phyloP scores from a whole-genome alignment of 2,329 filamentous ascomycete species.

The Penicillium sp. region DNA sequence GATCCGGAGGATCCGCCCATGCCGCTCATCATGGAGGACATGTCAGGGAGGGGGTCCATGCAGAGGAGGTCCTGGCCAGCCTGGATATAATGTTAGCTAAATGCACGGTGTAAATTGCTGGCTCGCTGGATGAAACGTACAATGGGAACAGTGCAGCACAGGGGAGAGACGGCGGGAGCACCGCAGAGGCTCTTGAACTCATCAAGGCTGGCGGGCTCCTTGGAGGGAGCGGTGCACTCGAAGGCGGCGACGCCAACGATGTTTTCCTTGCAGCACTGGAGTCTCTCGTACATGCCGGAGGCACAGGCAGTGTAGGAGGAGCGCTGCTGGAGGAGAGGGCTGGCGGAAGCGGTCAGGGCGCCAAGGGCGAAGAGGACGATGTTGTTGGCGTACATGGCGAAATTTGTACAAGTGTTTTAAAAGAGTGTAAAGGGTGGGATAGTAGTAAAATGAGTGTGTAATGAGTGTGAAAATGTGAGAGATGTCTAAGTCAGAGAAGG shows the following conservation, averaged over 20 bases:
- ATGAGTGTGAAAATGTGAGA: neutral
- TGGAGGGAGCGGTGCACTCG: neutral
- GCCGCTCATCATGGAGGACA: neutral
- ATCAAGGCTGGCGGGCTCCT: neutral
- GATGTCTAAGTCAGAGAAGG: neutral
- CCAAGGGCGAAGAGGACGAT: neutral
- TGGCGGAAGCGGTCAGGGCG: neutral
- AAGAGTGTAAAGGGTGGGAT: neutral
- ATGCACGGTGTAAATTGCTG: neutral
- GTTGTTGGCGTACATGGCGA: neutral
- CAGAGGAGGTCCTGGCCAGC: neutral
- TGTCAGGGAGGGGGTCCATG: neutral
- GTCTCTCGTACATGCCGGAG: neutral
- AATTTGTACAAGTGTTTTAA: neutral
- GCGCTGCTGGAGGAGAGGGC: neutral
- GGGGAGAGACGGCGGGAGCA: neutral
- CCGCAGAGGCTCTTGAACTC: conserved; percentile 1
- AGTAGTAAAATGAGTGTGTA: neutral
- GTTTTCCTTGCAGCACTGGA: neutral
- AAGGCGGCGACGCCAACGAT: neutral
- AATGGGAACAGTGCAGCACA: neutral
- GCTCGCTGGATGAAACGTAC: neutral
- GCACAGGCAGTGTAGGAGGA: neutral
- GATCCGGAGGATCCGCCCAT: neutral
- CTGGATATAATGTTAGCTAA: neutral